These are phyloP conservation scores for Calonectria fujianensis DNA, from an alignment of 2,329 filamentous ascomycete species.

Conservation along the genomic window DNA sequence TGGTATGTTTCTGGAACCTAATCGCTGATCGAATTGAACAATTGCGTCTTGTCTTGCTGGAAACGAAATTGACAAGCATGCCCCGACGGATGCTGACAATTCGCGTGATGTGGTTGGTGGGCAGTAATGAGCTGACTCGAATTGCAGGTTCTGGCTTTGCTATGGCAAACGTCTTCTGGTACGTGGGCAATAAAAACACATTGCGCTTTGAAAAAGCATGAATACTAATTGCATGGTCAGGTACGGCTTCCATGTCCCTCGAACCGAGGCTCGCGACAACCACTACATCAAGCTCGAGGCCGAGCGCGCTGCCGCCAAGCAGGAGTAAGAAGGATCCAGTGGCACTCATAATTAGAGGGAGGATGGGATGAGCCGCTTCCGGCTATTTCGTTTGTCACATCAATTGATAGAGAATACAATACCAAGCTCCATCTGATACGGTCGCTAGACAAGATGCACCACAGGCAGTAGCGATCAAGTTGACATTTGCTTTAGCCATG, in stretches of 20 bases:
- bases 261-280: conserved; percentile 74
- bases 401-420: conserved; percentile 51
- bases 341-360: conserved; percentile 30
- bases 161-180: conserved; percentile 76
- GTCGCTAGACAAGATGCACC: conserved; percentile 54
- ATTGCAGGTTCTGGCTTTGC: conserved; percentile 70
- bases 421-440: conserved; percentile 50
- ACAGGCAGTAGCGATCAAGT: conserved; percentile 55
- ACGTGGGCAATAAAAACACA: conserved; percentile 56
- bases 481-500: conserved; percentile 46
- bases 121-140: conserved; percentile 58
- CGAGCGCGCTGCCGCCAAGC: conserved; percentile 68
- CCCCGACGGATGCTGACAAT: conserved; percentile 50
- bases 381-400: conserved; percentile 55
- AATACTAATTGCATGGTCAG: conserved; percentile 59
- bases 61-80: conserved; percentile 36
- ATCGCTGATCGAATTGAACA: conserved; percentile 30
- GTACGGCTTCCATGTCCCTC: conserved; percentile 79
- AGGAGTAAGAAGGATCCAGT: conserved; percentile 47
- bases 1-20: conserved; percentile 65
- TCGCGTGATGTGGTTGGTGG: conserved; percentile 51
- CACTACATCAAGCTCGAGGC: conserved; percentile 76
- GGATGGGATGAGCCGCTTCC: conserved; percentile 41
- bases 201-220: not conserved
- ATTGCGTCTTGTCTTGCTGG: conserved; percentile 17